Conservation (phyloP, 2,329 filamentous ascomycete genomes). For the Metarhizium humberi region DNA sequence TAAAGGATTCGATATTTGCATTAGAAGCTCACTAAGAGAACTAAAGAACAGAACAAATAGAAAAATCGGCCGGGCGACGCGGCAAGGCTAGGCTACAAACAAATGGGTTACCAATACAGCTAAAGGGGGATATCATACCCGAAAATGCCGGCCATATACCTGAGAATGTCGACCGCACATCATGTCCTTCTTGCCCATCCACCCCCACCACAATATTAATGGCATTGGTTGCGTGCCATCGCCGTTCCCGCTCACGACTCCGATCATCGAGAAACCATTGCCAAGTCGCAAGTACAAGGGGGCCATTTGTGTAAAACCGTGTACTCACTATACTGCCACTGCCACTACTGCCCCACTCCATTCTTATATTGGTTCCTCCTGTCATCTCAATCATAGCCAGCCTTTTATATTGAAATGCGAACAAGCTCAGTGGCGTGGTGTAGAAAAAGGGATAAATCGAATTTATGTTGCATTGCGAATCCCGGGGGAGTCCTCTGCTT, state of each 20-base stretch:
- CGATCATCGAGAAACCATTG: slow-evolving; percentile 2
- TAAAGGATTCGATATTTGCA: slow-evolving; percentile 47
- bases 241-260: slow-evolving; percentile 4
- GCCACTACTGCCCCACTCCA: slow-evolving; percentile 7
- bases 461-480: slow-evolving; percentile 24
- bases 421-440: slow-evolving; percentile 19
- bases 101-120: slow-evolving; percentile 19
- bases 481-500: slow-evolving; percentile 31
- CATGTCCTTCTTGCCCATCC: slow-evolving; percentile 4
- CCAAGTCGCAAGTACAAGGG: slow-evolving; percentile 3
- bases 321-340: slow-evolving; percentile 5
- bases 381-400: slow-evolving; percentile 22
- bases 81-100: slow-evolving; percentile 18
- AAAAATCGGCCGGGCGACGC: slow-evolving; percentile 16
- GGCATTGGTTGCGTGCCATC: slow-evolving; percentile 9
- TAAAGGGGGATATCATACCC: slow-evolving; percentile 9
- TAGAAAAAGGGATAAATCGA: slow-evolving; percentile 21
- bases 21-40: slow-evolving; percentile 54
- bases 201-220: slow-evolving; percentile 6
- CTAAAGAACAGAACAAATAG: slow-evolving; percentile 35
- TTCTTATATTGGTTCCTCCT: slow-evolving; percentile 15
- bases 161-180: slow-evolving; percentile 12
- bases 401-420: slow-evolving; percentile 17
- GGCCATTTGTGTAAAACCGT: not conserved
- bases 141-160: slow-evolving; percentile 7